Evolutionary conservation across 768 basidiomycete genomes (phyloP).

Genomic region (Melanogaster broomeanus): DNA sequence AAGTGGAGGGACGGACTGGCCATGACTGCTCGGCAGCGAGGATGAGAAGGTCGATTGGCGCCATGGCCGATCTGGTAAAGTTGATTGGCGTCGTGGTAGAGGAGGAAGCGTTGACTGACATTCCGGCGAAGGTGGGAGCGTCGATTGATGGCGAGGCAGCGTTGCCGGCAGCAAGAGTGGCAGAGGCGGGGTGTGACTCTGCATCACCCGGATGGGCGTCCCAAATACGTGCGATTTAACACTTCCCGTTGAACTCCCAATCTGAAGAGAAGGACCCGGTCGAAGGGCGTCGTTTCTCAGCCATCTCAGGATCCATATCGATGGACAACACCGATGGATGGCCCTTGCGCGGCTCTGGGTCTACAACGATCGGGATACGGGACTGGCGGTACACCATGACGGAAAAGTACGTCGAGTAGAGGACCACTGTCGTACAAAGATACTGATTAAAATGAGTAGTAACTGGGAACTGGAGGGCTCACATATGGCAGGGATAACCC

Average conservation of each 20-base stretch:
- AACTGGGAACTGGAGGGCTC: constrained; percentile 23
- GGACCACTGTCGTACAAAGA: constrained; percentile 36
- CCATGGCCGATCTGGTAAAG: neutral
- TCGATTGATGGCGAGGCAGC: constrained; percentile 4
- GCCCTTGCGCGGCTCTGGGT: neutral
- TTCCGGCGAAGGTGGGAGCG: neutral
- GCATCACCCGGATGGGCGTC: neutral
- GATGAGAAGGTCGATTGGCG: constrained; percentile 5
- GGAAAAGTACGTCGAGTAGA: constrained; percentile 45
- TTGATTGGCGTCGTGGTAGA: constrained; percentile 1
- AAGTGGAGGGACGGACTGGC: neutral
- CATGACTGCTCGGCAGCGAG: neutral
- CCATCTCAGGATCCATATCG: constrained; percentile 21
- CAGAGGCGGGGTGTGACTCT: neutral
- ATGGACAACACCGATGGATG: constrained; percentile 17
- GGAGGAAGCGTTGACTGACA: neutral
- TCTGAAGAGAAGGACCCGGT: constrained; percentile 3
- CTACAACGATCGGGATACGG: constrained; percentile 22
- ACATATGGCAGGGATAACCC: constrained; percentile 57
- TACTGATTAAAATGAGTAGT: neutral
- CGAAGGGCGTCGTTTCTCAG: constrained; percentile 1
- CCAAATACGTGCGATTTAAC: neutral
- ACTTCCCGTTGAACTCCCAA: constrained; percentile 3
- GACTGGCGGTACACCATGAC: constrained; percentile 38
- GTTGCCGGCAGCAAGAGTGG: constrained; percentile 11